Base-by-base conservation (phyloP, 192 early-diverging fungal genomes). In the Rhizoclosmatium globosum region DNA sequence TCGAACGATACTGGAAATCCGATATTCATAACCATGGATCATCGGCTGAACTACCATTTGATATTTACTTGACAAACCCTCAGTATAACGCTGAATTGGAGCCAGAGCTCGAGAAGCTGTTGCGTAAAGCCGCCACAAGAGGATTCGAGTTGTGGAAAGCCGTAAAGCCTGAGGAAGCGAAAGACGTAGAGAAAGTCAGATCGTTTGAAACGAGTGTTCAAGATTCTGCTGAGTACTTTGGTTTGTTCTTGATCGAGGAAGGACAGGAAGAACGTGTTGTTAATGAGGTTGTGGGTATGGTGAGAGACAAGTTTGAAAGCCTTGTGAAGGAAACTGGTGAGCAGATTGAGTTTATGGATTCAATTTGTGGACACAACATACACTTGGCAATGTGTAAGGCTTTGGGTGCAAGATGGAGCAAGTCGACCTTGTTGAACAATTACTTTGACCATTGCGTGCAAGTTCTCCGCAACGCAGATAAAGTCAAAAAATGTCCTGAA, bases 231-330 rank as follows among this genome's bases (percentile, higher is more conserved):
- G 42, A 21, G 15, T 15, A 6, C 9, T 74, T 74, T 64, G 73
- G 73, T 17, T 64, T 74, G 45, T 74, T 62, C 42, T 11, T 60
- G 41, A 64, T 74, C 44, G 6, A n/a, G 6, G 73, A 74, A 45
- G 73, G 73, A 2, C 17, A 62, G n/a, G 73, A 74, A 64, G 60
- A 74, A 39, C 1, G 15, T 7, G 21, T 74, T 64, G 73, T 74
- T 13, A n/a, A 23, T 3, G 23, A 74, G n/a, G 62, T 62, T 38
- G 60, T 74, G 1, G 60, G 39, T 62, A 43, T 19, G 42, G 44
- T 74, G 2, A 4, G 6, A 4, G 9, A 9, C 6, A 60, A 74
- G 39, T 74, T 48, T 42, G 9, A 39, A 11, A 64, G 9, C 13
- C 11, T 72, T 15, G 60, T 47, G 3, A 17, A 9, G 15, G 60